Evolutionary conservation across 2,329 filamentous ascomycete species (phyloP).

Genomic region (Diplodia scrobiculata): DNA sequence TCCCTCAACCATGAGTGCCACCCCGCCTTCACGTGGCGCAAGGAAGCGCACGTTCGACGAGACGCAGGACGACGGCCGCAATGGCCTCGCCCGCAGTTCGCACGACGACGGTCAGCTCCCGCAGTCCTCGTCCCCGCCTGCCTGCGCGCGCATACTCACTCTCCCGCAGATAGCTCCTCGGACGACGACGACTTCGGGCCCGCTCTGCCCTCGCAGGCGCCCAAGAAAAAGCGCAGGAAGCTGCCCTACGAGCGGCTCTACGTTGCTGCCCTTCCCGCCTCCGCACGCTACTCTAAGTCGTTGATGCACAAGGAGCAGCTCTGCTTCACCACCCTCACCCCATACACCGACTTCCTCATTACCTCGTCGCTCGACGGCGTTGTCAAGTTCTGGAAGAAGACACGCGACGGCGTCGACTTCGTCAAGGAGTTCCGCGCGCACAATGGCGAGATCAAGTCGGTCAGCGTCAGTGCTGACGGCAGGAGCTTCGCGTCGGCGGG

Average conservation of each 20-base stretch:
- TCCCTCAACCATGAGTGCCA: slow-evolving; percentile 13
- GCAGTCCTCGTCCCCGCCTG: neutral
- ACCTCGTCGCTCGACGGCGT: slow-evolving; percentile 93
- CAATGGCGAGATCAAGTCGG: slow-evolving; percentile 76
- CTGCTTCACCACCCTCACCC: slow-evolving; percentile 83
- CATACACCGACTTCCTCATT: slow-evolving; percentile 89
- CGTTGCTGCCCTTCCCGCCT: slow-evolving; percentile 80
- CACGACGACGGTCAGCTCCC: slow-evolving; percentile 18
- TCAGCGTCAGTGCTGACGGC: slow-evolving; percentile 85
- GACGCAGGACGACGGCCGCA: slow-evolving; percentile 5
- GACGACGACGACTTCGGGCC: slow-evolving; percentile 89
- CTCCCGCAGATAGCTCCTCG: slow-evolving; percentile 63
- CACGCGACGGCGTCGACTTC: slow-evolving; percentile 86
- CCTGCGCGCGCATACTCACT: neutral
- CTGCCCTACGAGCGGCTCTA: slow-evolving; percentile 96
- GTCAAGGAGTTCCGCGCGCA: slow-evolving; percentile 98
- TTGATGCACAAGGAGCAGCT: slow-evolving; percentile 98
- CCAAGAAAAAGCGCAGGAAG: slow-evolving; percentile 86
- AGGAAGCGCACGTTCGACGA: slow-evolving; percentile 25
- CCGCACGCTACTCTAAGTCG: slow-evolving; percentile 84
- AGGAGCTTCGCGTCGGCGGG: slow-evolving; percentile 91
- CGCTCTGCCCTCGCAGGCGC: slow-evolving; percentile 75
- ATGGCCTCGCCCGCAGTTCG: neutral
- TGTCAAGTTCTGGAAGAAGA: slow-evolving; percentile 99
- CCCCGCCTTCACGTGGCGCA: slow-evolving; percentile 7